These are phyloP conservation scores for Cystobasidium sp. DNA, from an alignment of 1,284 basidiomycete genomes.

Conservation along the genomic window DNA sequence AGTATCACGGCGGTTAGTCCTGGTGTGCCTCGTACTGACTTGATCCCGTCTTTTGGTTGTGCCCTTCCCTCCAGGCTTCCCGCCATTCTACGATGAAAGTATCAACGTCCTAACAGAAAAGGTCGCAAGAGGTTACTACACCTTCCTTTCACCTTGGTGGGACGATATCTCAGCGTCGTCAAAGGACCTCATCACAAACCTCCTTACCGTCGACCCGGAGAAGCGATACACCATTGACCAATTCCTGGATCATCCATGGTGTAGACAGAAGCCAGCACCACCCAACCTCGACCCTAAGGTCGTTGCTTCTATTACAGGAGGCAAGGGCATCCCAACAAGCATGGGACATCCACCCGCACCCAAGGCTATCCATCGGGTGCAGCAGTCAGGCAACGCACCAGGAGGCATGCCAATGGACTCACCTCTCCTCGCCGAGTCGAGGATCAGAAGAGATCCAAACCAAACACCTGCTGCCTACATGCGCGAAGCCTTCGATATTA, in stretches of 20 bases:
- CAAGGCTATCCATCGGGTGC: slow-evolving; percentile 23
- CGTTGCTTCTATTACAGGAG: slow-evolving; percentile 51
- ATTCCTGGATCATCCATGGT: slow-evolving; percentile 97
- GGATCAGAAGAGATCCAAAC: slow-evolving; percentile 86
- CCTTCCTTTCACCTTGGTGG: slow-evolving; percentile 99
- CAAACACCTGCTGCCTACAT: slow-evolving; percentile 68
- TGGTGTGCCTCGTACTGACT: slow-evolving; percentile 11
- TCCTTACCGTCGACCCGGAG: slow-evolving; percentile 93
- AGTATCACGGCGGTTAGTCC: not conserved
- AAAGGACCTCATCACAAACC: slow-evolving; percentile 92
- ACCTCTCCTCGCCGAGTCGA: slow-evolving; percentile 79
- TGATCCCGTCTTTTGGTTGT: too few species aligned
- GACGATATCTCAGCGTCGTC: slow-evolving; percentile 87
- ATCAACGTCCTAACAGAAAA: slow-evolving; percentile 98
- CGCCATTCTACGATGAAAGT: slow-evolving; percentile 95
- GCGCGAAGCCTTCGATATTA: slow-evolving; percentile 98
- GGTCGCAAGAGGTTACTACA: slow-evolving; percentile 95
- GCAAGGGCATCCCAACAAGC: slow-evolving; percentile 44
- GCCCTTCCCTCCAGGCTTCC: slow-evolving; percentile 40
- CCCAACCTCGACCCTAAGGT: slow-evolving; percentile 55
- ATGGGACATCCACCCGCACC: slow-evolving; percentile 1
- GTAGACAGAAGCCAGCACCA: slow-evolving; percentile 61
- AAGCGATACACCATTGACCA: slow-evolving; percentile 97
- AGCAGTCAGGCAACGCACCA: slow-evolving; percentile 14
- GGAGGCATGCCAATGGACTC: slow-evolving; percentile 66